Evolutionary conservation across 495 filamentous ascomycete genomes (phyloP).

Genomic region (Penicillium flavigenum): DNA sequence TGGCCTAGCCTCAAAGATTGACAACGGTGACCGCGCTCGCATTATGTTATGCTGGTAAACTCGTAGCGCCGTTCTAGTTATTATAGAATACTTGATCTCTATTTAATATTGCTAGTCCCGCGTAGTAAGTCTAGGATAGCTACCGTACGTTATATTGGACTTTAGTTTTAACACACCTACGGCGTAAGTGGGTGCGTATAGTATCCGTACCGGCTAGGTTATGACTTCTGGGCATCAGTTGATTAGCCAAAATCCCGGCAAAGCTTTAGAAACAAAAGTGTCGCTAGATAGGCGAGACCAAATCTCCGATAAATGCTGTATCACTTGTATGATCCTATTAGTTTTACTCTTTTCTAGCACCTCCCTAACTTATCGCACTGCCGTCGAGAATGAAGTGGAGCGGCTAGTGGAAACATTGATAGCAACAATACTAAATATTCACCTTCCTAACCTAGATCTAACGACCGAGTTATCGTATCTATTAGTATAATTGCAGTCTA

Average conservation of each 20-base stretch:
- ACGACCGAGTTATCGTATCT: not conserved
- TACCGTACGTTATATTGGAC: not conserved
- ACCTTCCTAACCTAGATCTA: not conserved
- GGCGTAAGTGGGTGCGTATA: not conserved
- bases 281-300: not conserved
- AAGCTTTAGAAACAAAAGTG: not conserved
- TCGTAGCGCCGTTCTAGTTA: not conserved
- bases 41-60: not conserved
- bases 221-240: not conserved
- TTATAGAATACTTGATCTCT: not conserved
- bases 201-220: not conserved
- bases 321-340: not conserved
- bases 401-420: too few relatives aligned
- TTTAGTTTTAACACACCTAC: not conserved
- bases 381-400: too few relatives aligned
- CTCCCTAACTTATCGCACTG: too few relatives aligned
- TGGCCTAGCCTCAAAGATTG: not conserved
- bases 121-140: not conserved
- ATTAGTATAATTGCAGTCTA: not conserved
- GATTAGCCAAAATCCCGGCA: constrained; percentile 1
- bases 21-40: not conserved
- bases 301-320: constrained; percentile 1
- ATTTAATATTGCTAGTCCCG: not conserved
- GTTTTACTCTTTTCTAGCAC: too few relatives aligned
- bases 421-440: not conserved